These are phyloP conservation scores for Microcera coccophila DNA, from an alignment of 2,329 filamentous ascomycete genomes.

Conservation along the genomic window DNA sequence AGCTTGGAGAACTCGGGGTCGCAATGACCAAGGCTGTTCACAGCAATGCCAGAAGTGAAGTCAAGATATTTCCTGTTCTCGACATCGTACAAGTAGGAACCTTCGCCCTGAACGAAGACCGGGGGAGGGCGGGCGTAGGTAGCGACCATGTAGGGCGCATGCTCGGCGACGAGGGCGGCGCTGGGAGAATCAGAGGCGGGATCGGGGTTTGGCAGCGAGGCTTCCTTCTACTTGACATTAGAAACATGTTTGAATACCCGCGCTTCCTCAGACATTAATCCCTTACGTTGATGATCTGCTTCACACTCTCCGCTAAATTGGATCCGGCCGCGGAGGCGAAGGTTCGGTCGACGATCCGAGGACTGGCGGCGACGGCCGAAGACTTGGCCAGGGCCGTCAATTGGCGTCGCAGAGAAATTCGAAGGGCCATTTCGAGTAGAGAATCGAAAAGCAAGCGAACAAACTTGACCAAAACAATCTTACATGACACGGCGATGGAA, in stretches of 20 bases:
- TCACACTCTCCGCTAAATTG: constrained; percentile 14
- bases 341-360: constrained; percentile 28
- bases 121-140: constrained; percentile 89
- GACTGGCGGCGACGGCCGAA: constrained; percentile 18
- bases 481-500: neutral
- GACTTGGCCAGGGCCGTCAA: constrained; percentile 28
- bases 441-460: neutral
- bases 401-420: constrained; percentile 37
- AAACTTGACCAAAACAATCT: neutral
- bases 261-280: neutral
- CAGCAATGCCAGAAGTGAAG: constrained; percentile 92
- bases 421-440: constrained; percentile 36
- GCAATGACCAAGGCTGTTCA: constrained; percentile 88
- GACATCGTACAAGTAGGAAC: constrained; percentile 84
- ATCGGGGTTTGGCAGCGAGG: constrained; percentile 61
- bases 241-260: neutral
- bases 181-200: constrained; percentile 71
- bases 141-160: constrained; percentile 86
- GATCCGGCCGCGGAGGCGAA: constrained; percentile 36
- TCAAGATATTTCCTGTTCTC: constrained; percentile 89
- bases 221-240: constrained; percentile 26
- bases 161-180: constrained; percentile 67
- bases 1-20: constrained; percentile 74
- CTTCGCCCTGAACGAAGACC: constrained; percentile 83
- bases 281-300: constrained; percentile 35